Base-by-base conservation (phyloP, 1,139 yeast genomes). In the Kodamaea sp. region DNA sequence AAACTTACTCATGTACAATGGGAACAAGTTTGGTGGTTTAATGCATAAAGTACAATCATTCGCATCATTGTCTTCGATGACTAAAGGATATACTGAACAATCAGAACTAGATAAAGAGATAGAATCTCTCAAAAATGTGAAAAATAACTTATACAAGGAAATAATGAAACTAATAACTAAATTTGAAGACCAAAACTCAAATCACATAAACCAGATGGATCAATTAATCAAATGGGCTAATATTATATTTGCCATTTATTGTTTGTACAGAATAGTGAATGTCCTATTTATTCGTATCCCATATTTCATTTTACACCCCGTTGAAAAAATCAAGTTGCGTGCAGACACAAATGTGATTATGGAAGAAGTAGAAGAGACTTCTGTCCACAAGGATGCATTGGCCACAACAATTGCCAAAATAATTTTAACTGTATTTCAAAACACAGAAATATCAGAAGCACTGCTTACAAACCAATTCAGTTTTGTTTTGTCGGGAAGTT, bases 401-500 rank as follows among this genome's bases (percentile, higher is more conserved):
- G 85, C 89, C 0, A 75, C 77, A n/a, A 79, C 89, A 0, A 45
- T 83, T 23, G 79, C 87, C 3, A 78, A 75, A 39, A 39, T 79
- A n/a, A 50, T 68, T 12, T 46, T 56, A 29, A 49, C 66, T 2
- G 34, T 62, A 1, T 53, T 47, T 39, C 66, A 47, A 41, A 47
- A 57, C 50, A 38, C 62, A 45, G 52, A 71, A 39, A 45, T 64
- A 35, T 49, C 70, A 43, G 69, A 79, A 38, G 77, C 77, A 9
- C 79, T 78, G 33, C 65, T 84, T 52, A 73, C 81, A 6, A 78
- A 78, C 40, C 85, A 79, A 52, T 70, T 84, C 35, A 80, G 89
- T 25, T 74, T 85, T 47, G 53, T 79, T 6, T 53, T 85, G 27
- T 79, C 90, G 1, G 82, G 87, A 2, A 70, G 79, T 27, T 66